Evolutionary conservation across 2,329 filamentous ascomycete species (phyloP).

Genomic region (Penicillium freii): DNA sequence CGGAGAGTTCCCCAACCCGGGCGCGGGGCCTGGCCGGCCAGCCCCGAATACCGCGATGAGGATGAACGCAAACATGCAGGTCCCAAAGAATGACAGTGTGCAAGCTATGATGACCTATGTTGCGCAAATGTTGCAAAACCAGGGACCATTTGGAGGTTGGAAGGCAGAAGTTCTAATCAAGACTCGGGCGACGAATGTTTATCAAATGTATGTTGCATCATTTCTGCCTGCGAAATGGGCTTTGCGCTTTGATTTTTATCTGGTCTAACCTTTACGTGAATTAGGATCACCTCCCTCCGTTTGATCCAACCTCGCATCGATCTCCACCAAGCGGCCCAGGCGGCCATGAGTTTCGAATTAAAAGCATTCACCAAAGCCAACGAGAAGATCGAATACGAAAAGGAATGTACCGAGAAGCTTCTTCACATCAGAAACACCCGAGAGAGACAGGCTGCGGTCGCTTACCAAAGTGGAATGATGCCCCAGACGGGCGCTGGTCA

Average conservation of each 20-base stretch:
- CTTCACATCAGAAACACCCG: conserved; percentile 46
- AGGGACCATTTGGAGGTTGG: conserved; percentile 48
- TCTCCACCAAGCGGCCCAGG: conserved; percentile 38
- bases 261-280: conserved; percentile 11
- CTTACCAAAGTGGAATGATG: conserved; percentile 41
- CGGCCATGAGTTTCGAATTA: conserved; percentile 46
- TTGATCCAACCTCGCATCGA: conserved; percentile 46
- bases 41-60: conserved; percentile 7
- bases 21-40: conserved; percentile 32
- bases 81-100: conserved; percentile 35
- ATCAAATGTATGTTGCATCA: conserved; percentile 41
- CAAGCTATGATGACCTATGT: conserved; percentile 41
- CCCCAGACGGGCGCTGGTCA: conserved; percentile 36
- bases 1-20: conserved; percentile 39
- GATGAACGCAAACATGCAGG: conserved; percentile 36
- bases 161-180: conserved; percentile 41
- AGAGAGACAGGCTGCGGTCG: conserved; percentile 42
- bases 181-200: conserved; percentile 43
- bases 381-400: conserved; percentile 45
- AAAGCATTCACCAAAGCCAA: conserved; percentile 45
- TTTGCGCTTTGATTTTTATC: neutral
- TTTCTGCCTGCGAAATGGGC: neutral
- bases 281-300: conserved; percentile 47
- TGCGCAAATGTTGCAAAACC: conserved; percentile 39
- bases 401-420: conserved; percentile 46